Conservation (phyloP, 257 asterid genomes). For the Euphrasia confusa region DNA sequence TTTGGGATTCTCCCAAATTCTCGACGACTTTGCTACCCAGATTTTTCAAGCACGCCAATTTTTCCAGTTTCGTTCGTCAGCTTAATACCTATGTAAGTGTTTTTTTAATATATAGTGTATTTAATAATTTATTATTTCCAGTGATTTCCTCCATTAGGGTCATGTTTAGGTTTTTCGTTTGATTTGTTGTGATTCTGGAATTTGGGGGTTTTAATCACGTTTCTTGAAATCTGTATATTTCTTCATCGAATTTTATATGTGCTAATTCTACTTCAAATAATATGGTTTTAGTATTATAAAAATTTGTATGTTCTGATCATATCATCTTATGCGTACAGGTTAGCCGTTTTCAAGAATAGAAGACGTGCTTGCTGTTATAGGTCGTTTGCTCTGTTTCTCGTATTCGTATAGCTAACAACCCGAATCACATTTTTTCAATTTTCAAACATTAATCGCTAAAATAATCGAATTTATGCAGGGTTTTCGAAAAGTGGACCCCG, state of each 20-base stretch:
- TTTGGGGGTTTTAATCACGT: not conserved
- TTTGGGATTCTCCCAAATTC: slow-evolving; percentile 71
- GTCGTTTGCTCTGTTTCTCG: slow-evolving; percentile 30
- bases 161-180: too few relatives aligned
- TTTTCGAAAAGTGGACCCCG: slow-evolving; percentile 84
- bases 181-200: too few relatives aligned
- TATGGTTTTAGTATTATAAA: not conserved
- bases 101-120: not conserved
- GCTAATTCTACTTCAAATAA: not conserved
- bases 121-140: not conserved
- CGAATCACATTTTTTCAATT: not conserved
- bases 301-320: not conserved
- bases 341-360: slow-evolving; percentile 37
- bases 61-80: slow-evolving; percentile 96
- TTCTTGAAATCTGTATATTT: not conserved
- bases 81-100: slow-evolving; percentile 92
- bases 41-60: slow-evolving; percentile 82
- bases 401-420: slow-evolving; percentile 16
- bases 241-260: too few relatives aligned
- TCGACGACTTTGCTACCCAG: slow-evolving; percentile 77
- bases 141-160: not conserved
- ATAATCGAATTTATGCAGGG: slow-evolving; percentile 49
- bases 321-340: slow-evolving; percentile 33
- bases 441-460: slow-evolving; percentile 24
- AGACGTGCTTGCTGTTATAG: slow-evolving; percentile 26